phyloP scores from a whole-genome alignment of 345 rosid species.

The Corymbia maculata region DNA sequence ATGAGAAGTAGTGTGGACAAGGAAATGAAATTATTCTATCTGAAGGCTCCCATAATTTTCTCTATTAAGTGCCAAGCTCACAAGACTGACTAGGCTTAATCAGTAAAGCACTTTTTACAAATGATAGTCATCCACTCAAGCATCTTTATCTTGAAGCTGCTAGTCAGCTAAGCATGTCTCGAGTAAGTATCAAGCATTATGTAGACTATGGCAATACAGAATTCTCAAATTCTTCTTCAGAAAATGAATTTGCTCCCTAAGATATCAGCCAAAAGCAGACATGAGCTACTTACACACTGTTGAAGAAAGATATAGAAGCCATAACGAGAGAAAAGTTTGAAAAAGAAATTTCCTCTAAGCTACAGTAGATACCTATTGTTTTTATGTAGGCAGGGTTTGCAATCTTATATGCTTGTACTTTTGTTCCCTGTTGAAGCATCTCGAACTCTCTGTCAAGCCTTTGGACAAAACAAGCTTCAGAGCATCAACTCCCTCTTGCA shows the following conservation, averaged over 20 bases:
- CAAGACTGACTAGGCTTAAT: background rate
- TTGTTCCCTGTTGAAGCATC: constrained; percentile 59
- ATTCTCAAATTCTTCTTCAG: background rate
- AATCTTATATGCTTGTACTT: constrained; percentile 74
- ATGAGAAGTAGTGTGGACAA: background rate
- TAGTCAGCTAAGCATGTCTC: background rate
- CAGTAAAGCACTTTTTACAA: background rate
- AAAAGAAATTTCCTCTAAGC: background rate
- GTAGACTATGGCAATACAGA: background rate
- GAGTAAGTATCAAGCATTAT: background rate
- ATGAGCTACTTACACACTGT: background rate
- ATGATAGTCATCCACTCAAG: background rate
- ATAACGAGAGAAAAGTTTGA: background rate
- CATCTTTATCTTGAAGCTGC: background rate
- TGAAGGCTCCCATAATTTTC: background rate
- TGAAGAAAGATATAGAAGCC: background rate
- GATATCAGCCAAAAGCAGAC: background rate
- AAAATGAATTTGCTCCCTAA: background rate
- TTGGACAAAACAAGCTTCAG: constrained; percentile 54
- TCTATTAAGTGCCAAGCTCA: background rate
- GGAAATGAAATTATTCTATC: background rate
- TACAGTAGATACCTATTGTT: background rate
- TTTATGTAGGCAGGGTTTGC: constrained; percentile 41
- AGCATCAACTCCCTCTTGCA: constrained; percentile 62
- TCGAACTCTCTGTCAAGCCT: constrained; percentile 65